phyloP scores from a whole-genome alignment of 2,329 filamentous ascomycete genomes.

The Penicillium sp. region DNA sequence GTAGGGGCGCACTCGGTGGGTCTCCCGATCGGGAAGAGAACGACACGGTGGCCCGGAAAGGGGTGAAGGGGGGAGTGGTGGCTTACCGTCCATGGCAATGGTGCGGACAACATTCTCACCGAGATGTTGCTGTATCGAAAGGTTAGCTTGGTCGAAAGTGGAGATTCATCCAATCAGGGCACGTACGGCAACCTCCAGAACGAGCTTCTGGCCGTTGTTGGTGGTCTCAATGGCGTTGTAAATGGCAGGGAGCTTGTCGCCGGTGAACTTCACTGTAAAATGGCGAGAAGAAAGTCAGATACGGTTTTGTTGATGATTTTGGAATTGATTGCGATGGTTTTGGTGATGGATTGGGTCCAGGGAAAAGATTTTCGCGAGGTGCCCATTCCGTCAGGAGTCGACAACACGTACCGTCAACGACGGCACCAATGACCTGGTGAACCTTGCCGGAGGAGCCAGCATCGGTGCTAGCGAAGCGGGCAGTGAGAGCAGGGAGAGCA shows the following conservation, averaged over 20 bases:
- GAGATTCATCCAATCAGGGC: slow-evolving; percentile 23
- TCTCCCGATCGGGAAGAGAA: slow-evolving; percentile 20
- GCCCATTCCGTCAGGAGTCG: slow-evolving; percentile 23
- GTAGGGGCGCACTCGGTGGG: slow-evolving; percentile 15
- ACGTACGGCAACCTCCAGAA: slow-evolving; percentile 93
- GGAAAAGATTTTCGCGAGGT: slow-evolving; percentile 46
- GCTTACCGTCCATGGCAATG: slow-evolving; percentile 99
- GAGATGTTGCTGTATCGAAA: slow-evolving; percentile 80
- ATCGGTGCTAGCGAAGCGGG: slow-evolving; percentile 64
- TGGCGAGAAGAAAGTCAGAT: slow-evolving; percentile 33
- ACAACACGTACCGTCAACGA: slow-evolving; percentile 82
- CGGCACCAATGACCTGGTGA: slow-evolving; percentile 92
- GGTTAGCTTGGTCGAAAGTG: slow-evolving; percentile 27
- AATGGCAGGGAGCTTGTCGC: slow-evolving; percentile 90
- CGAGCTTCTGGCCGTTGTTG: slow-evolving; percentile 91
- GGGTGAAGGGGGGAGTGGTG: slow-evolving; percentile 11
- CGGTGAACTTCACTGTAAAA: slow-evolving; percentile 88
- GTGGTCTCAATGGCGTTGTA: slow-evolving; percentile 92
- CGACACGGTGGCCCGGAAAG: slow-evolving; percentile 23
- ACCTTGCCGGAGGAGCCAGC: slow-evolving; percentile 62
- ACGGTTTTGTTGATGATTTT: slow-evolving; percentile 22
- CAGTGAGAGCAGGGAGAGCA: slow-evolving; percentile 59
- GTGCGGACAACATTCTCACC: slow-evolving; percentile 98
- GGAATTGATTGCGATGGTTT: slow-evolving; percentile 32
- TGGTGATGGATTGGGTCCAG: slow-evolving; percentile 40